Percentiles rank a stretch among this genome's conserved stretches.
Evolutionary conservation across 306 rosid genomes (phyloP).

Genomic region (Rosa rugosa): DNA sequence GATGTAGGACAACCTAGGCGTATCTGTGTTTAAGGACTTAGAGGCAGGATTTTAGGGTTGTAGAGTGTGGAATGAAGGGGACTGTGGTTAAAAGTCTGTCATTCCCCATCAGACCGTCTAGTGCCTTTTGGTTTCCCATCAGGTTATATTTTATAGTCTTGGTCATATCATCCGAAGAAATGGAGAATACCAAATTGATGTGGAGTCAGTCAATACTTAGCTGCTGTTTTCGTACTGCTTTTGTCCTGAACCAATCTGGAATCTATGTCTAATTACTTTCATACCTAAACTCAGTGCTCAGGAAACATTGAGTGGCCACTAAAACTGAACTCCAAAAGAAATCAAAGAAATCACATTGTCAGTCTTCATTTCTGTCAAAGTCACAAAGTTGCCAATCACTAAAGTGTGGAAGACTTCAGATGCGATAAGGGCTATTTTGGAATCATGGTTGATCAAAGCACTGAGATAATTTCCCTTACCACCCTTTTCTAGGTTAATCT

Average conservation of each 20-base stretch:
- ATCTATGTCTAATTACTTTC: background rate
- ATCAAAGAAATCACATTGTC: background rate
- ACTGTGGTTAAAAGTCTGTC: background rate
- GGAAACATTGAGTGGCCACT: background rate
- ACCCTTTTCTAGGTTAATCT: background rate
- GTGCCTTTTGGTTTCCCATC: background rate
- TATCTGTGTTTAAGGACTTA: slow-evolving; percentile 1
- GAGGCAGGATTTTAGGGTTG: background rate
- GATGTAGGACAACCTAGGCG: background rate
- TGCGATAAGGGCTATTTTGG: background rate
- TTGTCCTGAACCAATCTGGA: background rate
- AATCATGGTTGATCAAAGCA: background rate
- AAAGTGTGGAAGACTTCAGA: background rate
- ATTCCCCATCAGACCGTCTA: background rate
- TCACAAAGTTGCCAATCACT: background rate
- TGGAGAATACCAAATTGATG: background rate
- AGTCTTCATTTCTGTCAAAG: background rate
- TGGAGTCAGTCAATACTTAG: background rate
- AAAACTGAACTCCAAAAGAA: background rate
- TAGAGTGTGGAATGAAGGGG: background rate
- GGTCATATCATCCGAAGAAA: background rate
- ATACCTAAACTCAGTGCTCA: background rate
- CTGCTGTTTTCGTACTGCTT: background rate
- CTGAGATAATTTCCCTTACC: background rate
- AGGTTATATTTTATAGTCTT: background rate